phyloP scores from a whole-genome alignment of 176 grass and related monocot genomes.

The Calamus simplicifolius region DNA sequence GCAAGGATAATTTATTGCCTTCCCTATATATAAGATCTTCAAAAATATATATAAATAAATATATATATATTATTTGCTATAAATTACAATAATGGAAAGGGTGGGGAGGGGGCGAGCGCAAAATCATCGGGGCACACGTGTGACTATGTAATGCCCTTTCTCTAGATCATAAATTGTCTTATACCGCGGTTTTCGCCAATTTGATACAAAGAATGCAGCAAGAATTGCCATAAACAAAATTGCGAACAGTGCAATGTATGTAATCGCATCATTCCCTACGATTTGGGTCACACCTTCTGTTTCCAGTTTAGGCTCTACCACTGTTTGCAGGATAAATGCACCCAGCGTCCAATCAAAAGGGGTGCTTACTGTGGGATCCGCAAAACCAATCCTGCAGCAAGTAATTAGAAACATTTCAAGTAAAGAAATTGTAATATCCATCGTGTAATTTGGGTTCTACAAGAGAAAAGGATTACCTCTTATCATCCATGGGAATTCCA shows the following conservation, averaged over 20 bases:
- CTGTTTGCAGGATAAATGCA: not conserved
- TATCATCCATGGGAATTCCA: conserved; percentile 10
- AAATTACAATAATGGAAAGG: not conserved
- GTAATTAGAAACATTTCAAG: not conserved
- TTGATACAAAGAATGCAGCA: conserved; percentile 1
- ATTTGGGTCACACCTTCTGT: not conserved
- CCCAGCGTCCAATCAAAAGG: conserved; percentile 9
- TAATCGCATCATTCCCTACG: not conserved
- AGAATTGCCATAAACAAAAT: not conserved
- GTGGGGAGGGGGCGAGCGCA: no score
- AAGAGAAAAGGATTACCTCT: not conserved
- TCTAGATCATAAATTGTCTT: conserved; percentile 13
- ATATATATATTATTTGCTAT: not conserved
- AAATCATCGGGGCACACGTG: not conserved
- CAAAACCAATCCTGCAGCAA: conserved; percentile 8
- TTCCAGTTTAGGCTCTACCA: not conserved
- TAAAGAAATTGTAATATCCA: no score
- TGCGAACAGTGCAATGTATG: conserved; percentile 6
- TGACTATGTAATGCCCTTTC: conserved; percentile 12
- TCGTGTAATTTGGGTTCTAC: no score
- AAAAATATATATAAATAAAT: not conserved
- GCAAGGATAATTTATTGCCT: no score
- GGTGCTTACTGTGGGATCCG: not conserved
- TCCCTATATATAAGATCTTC: not conserved
- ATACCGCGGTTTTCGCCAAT: conserved; percentile 8